These are phyloP conservation scores for Crithidia mellificae DNA, from an alignment of 208 protist species.

Conservation along the genomic window DNA sequence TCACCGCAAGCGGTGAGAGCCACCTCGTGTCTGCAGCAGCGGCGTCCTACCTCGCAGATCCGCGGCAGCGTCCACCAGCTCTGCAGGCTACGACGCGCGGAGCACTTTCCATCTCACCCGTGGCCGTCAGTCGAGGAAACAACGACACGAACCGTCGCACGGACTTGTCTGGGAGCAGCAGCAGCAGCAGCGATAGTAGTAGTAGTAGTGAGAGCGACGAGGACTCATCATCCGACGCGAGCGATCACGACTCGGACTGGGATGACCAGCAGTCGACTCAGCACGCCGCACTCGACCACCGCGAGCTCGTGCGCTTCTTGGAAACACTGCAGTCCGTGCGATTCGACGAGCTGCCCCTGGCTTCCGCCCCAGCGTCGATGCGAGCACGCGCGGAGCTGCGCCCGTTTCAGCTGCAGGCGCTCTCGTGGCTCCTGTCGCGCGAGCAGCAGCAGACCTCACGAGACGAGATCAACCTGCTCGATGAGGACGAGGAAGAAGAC, in stretches of 20 bases:
- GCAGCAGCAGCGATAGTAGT: not conserved
- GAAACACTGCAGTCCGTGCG: slow-evolving; percentile 44
- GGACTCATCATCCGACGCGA: slow-evolving; percentile 21
- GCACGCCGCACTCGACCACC: slow-evolving; percentile 26
- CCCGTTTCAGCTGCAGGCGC: slow-evolving; percentile 65
- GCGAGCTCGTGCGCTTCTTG: slow-evolving; percentile 53
- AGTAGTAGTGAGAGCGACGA: slow-evolving; percentile 25
- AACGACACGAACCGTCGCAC: not conserved
- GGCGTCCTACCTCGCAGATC: not conserved
- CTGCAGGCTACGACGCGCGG: not conserved
- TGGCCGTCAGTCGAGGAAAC: not conserved
- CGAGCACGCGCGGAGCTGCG: slow-evolving; percentile 34
- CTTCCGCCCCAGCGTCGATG: slow-evolving; percentile 52
- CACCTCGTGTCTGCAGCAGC: not conserved
- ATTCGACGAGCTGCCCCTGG: slow-evolving; percentile 49
- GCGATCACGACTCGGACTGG: slow-evolving; percentile 19
- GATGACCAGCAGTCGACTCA: slow-evolving; percentile 13
- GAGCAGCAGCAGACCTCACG: slow-evolving; percentile 18
- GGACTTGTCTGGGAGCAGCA: too few relatives aligned
- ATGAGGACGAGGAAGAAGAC: not conserved
- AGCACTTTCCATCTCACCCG: slow-evolving; percentile 13
- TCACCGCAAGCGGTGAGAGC: too few relatives aligned
- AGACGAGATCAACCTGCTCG: not conserved
- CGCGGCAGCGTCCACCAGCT: not conserved
- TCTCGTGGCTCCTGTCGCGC: slow-evolving; percentile 61